phyloP scores from a whole-genome alignment of 257 asterid species.

The Capsicum chinense region DNA sequence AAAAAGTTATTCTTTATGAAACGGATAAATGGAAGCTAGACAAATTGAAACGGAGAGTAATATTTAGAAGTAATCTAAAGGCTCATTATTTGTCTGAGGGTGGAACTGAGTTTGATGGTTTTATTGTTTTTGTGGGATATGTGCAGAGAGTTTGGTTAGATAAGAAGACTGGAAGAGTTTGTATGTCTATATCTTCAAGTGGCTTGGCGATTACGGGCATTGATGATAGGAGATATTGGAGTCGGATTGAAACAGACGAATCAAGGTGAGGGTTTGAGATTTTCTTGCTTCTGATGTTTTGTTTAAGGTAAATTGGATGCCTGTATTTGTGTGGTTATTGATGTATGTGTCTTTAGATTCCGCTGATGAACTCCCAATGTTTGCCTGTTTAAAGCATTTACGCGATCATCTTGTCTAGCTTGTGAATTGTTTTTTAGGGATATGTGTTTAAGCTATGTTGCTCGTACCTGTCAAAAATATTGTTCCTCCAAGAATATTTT shows the following conservation, averaged over 20 bases:
- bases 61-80: neutral
- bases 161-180: slow-evolving; percentile 66
- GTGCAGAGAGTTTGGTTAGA: slow-evolving; percentile 91
- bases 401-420: neutral
- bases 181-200: slow-evolving; percentile 69
- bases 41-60: neutral
- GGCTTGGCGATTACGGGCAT: slow-evolving; percentile 86
- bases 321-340: slow-evolving; percentile 20
- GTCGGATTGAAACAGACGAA: slow-evolving; percentile 78
- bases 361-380: slow-evolving; percentile 10
- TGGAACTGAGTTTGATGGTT: slow-evolving; percentile 19
- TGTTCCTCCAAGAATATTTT: neutral
- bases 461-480: neutral
- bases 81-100: neutral
- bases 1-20: no score
- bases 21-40: no score
- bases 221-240: slow-evolving; percentile 94
- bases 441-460: neutral
- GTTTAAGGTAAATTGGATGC: neutral
- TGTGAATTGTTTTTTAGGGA: neutral
- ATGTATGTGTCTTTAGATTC: slow-evolving; percentile 31
- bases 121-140: slow-evolving; percentile 31
- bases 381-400: neutral
- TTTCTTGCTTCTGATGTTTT: neutral
- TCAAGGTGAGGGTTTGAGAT: slow-evolving; percentile 64